phyloP scores from a whole-genome alignment of 305 asterid species.

The Galium porrigens region DNA sequence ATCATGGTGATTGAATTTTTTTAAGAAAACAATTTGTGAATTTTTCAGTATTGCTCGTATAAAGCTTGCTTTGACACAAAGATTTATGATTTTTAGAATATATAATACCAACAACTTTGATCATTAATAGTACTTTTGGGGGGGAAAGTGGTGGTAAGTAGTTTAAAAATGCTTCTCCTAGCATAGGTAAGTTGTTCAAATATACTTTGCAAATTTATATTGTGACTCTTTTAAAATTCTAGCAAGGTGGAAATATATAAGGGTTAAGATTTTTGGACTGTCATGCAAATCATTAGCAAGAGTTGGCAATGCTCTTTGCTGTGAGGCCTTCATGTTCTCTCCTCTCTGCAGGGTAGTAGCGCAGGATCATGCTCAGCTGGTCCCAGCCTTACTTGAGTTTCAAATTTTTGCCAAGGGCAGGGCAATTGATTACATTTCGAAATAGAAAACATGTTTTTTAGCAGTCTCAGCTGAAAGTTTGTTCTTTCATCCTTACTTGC shows the following conservation, averaged over 20 bases:
- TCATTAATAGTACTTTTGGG: not conserved
- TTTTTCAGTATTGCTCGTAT: not conserved
- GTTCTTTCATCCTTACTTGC: not conserved
- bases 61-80: not conserved
- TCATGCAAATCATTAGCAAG: not conserved
- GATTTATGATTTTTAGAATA: not conserved
- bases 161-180: not conserved
- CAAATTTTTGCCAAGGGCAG: not conserved
- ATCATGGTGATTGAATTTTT: not conserved
- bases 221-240: not conserved
- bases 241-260: not conserved
- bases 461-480: not conserved
- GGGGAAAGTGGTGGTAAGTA: not conserved
- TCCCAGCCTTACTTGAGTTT: not conserved
- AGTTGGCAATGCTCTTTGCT: not conserved
- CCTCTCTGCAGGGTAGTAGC: constrained; percentile 2
- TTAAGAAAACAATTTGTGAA: not conserved
- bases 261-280: not conserved
- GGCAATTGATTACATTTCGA: not conserved
- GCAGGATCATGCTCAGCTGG: not conserved
- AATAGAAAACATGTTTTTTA: not conserved
- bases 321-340: constrained; percentile 1
- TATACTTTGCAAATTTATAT: not conserved
- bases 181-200: not conserved
- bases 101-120: not conserved